Conservation (phyloP, 2,329 filamentous ascomycete genomes). For the Phyllosticta citriasiana region DNA sequence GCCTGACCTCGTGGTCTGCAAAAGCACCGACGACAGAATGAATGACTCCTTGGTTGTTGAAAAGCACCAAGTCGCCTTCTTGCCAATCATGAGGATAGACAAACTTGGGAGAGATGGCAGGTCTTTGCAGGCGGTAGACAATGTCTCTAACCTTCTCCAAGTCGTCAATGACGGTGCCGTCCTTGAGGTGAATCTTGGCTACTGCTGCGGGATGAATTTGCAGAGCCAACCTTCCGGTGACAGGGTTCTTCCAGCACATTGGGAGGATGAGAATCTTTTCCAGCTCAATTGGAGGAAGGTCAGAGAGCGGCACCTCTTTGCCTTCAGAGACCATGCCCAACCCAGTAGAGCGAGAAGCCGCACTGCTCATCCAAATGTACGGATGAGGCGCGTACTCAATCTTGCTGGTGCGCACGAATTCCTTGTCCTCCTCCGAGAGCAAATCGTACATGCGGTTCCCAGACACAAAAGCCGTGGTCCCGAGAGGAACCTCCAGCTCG, state of each 20-base stretch:
- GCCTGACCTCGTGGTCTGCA: constrained; percentile 56
- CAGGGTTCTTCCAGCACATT: constrained; percentile 69
- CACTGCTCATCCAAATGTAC: constrained; percentile 70
- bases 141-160: constrained; percentile 55
- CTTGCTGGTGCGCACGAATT: constrained; percentile 55
- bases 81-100: constrained; percentile 72
- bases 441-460: constrained; percentile 61
- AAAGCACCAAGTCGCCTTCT: constrained; percentile 65
- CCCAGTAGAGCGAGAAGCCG: constrained; percentile 56
- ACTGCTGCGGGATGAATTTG: constrained; percentile 67
- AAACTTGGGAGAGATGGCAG: constrained; percentile 56
- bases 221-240: constrained; percentile 57
- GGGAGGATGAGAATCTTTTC: constrained; percentile 61
- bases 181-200: constrained; percentile 55
- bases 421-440: constrained; percentile 55
- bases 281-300: constrained; percentile 56
- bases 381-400: constrained; percentile 71
- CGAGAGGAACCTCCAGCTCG: constrained; percentile 57
- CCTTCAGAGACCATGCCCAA: constrained; percentile 61
- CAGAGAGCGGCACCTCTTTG: constrained; percentile 47
- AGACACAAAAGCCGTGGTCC: constrained; percentile 66
- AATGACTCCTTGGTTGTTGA: constrained; percentile 66
- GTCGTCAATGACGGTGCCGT: constrained; percentile 61
- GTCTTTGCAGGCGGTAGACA: constrained; percentile 63
- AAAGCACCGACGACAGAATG: constrained; percentile 71